Base-by-base conservation (phyloP, 805 yeast genomes). In the Saccharomycopsis sp. region DNA sequence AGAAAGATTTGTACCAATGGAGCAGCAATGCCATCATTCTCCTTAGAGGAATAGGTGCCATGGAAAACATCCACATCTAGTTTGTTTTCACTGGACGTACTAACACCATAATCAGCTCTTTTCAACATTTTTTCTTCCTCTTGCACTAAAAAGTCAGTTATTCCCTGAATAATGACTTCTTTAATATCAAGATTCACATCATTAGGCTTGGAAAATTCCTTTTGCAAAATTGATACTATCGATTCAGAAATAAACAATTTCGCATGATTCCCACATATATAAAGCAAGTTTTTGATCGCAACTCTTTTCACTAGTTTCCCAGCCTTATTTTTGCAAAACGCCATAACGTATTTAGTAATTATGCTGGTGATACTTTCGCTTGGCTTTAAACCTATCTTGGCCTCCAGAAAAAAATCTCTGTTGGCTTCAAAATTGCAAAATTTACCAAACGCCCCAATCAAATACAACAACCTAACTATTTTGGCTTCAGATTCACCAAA, bases 21-120 rank as follows among this genome's bases (percentile, higher is more conserved):
- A 0, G 89, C 72, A 54, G 92, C 79, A 0, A 84, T 74, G 10
- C 87, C 82, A 53, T 83, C 92, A 51, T 66, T 70, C 19, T 69
- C 60, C 37, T 71, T 67, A 1, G 68, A 59, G 27, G 64, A 58
- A 0, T 75, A 62, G 29, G 64, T 62, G 0, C 83, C 85, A 50
- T 75, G 75, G 49, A 79, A 71, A 0, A 68, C 71, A 5, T 64
- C 67, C 10, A 67, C 58, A 49, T 73, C 82, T 4, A 70, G 50
- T 4, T 32, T 32, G 10, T 30, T 36, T 20, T 42, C 42, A 10
- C 60, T 58, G 1, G 75, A 63, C 5, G 59, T 41, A 16, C 64
- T 62, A 10, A 53, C 51, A 10, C 60, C 65, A 1, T 61, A 49
- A 0, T 73, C 75, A 25, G 67, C 57, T 40, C 62, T 56, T 37